Evolutionary conservation across 495 filamentous ascomycete species (phyloP).

Genomic region (Podospora bellae-mahoneyi): DNA sequence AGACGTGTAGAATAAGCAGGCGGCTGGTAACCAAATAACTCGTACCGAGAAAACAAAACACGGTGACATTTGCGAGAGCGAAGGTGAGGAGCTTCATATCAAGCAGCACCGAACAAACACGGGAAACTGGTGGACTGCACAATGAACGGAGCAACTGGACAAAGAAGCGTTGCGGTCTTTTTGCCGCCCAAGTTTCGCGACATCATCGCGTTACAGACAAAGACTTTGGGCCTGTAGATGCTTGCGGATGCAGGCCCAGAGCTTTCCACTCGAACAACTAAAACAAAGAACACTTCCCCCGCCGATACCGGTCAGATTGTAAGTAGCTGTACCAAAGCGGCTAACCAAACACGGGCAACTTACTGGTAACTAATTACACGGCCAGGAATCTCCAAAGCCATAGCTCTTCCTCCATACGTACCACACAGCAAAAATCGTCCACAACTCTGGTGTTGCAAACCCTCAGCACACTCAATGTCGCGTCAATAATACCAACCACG

Average conservation of each 20-base stretch:
- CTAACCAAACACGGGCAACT: background rate
- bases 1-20: background rate
- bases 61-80: background rate
- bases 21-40: background rate
- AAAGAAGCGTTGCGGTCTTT: background rate
- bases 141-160: background rate
- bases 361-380: background rate
- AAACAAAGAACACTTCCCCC: background rate
- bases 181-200: background rate
- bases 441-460: background rate
- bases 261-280: background rate
- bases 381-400: background rate
- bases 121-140: background rate
- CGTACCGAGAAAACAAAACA: background rate
- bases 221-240: background rate
- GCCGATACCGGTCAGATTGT: background rate
- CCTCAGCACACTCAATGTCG: no score
- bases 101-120: background rate
- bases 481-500: conserved; percentile 73
- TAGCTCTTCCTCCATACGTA: no score
- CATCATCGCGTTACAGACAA: background rate
- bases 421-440: background rate
- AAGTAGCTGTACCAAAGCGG: background rate
- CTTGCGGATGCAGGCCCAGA: background rate
- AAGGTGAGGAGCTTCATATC: background rate